A percentile compares a stretch with the other conserved stretches of the same genome.
These are phyloP conservation scores for Thelonectria olida DNA, from an alignment of 2,329 filamentous ascomycete genomes.

Conservation along the genomic window DNA sequence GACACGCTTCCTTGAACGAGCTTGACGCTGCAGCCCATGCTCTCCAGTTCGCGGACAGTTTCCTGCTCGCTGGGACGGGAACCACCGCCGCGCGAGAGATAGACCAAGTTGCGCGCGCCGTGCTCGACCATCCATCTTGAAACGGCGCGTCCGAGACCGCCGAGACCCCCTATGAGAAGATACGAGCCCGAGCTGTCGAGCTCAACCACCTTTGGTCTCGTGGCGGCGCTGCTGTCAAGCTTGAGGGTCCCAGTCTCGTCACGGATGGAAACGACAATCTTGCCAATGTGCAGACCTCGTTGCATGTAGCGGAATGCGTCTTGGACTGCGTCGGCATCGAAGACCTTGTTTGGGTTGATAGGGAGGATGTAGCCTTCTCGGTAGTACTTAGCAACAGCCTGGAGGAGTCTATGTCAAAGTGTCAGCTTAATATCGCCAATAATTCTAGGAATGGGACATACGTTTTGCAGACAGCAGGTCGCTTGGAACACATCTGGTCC, in stretches of 20 bases:
- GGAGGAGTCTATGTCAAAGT: background rate
- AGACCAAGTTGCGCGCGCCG: conserved; percentile 18
- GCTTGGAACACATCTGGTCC: conserved; percentile 21
- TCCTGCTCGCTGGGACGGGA: conserved; percentile 9
- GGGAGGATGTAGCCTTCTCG: conserved; percentile 28
- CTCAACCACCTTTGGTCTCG: background rate
- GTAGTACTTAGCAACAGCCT: background rate
- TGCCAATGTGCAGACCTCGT: conserved; percentile 52
- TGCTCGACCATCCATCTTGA: conserved; percentile 23
- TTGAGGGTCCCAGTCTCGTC: background rate
- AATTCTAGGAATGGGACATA: background rate
- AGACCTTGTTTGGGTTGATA: conserved; percentile 37
- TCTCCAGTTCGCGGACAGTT: conserved; percentile 35
- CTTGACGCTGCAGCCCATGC: conserved; percentile 36
- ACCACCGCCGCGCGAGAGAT: conserved; percentile 24
- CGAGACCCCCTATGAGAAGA: conserved; percentile 37
- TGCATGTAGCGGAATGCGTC: conserved; percentile 56
- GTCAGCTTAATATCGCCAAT: background rate
- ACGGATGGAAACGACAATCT: conserved; percentile 47
- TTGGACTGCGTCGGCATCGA: conserved; percentile 40
- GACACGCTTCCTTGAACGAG: conserved; percentile 47
- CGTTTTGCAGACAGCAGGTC: background rate
- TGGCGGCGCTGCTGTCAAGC: background rate
- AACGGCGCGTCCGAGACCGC: conserved; percentile 24
- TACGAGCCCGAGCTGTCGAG: conserved; percentile 36